These are phyloP conservation scores for Verticillium dahliae DNA, from an alignment of 2,329 filamentous ascomycete genomes.

Conservation along the genomic window DNA sequence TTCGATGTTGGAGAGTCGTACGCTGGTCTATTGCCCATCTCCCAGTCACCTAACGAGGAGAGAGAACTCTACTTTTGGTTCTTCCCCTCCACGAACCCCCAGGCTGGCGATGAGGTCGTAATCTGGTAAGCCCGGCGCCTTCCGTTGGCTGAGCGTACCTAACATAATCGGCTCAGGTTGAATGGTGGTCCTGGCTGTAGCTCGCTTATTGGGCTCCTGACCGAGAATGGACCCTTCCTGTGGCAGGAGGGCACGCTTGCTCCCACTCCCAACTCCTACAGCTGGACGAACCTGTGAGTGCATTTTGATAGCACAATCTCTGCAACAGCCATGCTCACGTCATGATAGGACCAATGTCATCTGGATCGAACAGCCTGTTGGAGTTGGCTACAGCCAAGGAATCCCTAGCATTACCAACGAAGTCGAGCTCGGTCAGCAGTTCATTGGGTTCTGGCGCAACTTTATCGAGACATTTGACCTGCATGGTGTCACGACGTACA, in stretches of 20 bases:
- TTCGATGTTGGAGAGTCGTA: conserved; percentile 65
- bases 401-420: conserved; percentile 58
- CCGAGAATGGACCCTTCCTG: conserved; percentile 69
- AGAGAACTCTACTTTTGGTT: conserved; percentile 59
- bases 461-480: conserved; percentile 65
- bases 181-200: conserved; percentile 38
- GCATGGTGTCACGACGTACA: conserved; percentile 63
- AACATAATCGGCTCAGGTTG: not conserved
- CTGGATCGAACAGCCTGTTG: conserved; percentile 63
- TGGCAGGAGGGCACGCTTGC: conserved; percentile 65
- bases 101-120: conserved; percentile 49
- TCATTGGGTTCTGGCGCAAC: conserved; percentile 76
- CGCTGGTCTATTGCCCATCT: conserved; percentile 55
- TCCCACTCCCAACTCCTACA: conserved; percentile 60
- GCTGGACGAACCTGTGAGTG: conserved; percentile 56
- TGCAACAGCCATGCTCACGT: not conserved
- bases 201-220: conserved; percentile 62
- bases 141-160: not conserved
- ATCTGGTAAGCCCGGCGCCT: conserved; percentile 37
- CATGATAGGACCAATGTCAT: conserved; percentile 56
- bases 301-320: not conserved
- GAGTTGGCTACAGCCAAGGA: conserved; percentile 64
- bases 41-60: conserved; percentile 37
- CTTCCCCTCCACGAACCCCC: conserved; percentile 49
- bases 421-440: conserved; percentile 62